phyloP scores from a whole-genome alignment of 2,329 filamentous ascomycete species.

The Karstenula rhodostoma region DNA sequence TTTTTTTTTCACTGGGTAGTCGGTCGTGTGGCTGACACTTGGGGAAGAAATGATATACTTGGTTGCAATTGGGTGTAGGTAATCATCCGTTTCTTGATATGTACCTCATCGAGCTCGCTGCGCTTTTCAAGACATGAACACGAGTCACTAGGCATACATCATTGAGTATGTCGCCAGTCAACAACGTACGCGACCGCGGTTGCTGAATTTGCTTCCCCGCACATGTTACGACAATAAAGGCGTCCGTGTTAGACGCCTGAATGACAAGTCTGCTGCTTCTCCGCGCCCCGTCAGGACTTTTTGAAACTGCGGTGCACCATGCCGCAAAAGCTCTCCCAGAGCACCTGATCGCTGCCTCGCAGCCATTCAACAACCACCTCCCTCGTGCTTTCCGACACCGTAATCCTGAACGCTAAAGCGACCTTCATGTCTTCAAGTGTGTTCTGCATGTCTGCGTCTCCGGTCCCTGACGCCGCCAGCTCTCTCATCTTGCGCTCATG shows the following conservation, averaged over 20 bases:
- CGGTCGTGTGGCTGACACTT: not conserved
- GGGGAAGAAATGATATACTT: not conserved
- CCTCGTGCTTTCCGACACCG: slow-evolving; percentile 41
- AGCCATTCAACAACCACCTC: slow-evolving; percentile 70
- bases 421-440: slow-evolving; percentile 33
- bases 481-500: slow-evolving; percentile 48
- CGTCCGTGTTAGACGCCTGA: no score
- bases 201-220: no score
- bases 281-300: slow-evolving; percentile 15
- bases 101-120: no score
- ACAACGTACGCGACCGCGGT: no score
- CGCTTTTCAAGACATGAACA: no score
- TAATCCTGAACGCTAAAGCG: slow-evolving; percentile 53
- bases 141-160: no score
- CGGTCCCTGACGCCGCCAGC: slow-evolving; percentile 4
- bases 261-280: no score
- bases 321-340: slow-evolving; percentile 89
- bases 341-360: slow-evolving; percentile 73
- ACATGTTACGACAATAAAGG: no score
- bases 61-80: no score
- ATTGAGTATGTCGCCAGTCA: no score
- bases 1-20: not conserved
- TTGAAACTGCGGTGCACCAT: slow-evolving; percentile 55
- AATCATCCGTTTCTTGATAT: no score
- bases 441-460: slow-evolving; percentile 43